A percentile compares a stretch with the other conserved stretches of the same genome.
Conservation (phyloP, 139 green algal genomes). For the Chlorella sorokiniana region DNA sequence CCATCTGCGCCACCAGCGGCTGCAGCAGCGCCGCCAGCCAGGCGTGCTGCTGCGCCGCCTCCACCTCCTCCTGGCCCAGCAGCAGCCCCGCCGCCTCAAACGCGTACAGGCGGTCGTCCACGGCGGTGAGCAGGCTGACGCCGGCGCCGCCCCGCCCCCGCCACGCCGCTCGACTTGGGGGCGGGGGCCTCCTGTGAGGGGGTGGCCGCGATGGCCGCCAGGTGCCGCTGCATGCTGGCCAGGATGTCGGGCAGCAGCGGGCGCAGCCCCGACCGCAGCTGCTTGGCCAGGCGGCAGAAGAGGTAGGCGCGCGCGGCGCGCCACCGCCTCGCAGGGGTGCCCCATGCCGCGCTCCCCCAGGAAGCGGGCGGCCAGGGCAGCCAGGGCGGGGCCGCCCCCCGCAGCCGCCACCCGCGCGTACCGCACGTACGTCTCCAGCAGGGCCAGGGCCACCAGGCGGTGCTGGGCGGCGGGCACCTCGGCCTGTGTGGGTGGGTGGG, state of each 20-base stretch:
- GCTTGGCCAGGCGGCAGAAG: slow-evolving; percentile 79
- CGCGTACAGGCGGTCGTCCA: slow-evolving; percentile 86
- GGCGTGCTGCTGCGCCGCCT: slow-evolving; percentile 63
- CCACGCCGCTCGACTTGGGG: slow-evolving; percentile 13
- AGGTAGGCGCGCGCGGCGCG: slow-evolving; percentile 80
- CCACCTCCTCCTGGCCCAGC: slow-evolving; percentile 78
- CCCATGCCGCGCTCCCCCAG: slow-evolving; percentile 37
- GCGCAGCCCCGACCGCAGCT: slow-evolving; percentile 61
- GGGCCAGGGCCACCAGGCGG: slow-evolving; percentile 73
- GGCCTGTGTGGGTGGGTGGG: neutral
- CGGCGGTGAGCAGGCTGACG: neutral
- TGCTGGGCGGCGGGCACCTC: slow-evolving; percentile 59
- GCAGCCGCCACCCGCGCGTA: slow-evolving; percentile 33
- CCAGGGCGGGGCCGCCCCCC: neutral
- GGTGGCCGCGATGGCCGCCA: slow-evolving; percentile 66
- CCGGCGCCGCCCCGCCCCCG: slow-evolving; percentile 11
- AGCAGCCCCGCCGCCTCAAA: slow-evolving; percentile 89
- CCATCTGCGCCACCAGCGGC: slow-evolving; percentile 68
- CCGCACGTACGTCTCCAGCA: slow-evolving; percentile 73
- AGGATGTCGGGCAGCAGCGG: slow-evolving; percentile 63
- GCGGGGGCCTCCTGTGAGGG: slow-evolving; percentile 45
- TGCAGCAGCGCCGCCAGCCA: slow-evolving; percentile 61
- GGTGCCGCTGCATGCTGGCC: slow-evolving; percentile 62
- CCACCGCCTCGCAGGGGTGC: slow-evolving; percentile 31
- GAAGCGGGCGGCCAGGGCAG: slow-evolving; percentile 28